Evolutionary conservation across 768 basidiomycete species (phyloP), one percentile per base, ranked within the genome.

Genomic region (Calvatia gigantea): DNA sequence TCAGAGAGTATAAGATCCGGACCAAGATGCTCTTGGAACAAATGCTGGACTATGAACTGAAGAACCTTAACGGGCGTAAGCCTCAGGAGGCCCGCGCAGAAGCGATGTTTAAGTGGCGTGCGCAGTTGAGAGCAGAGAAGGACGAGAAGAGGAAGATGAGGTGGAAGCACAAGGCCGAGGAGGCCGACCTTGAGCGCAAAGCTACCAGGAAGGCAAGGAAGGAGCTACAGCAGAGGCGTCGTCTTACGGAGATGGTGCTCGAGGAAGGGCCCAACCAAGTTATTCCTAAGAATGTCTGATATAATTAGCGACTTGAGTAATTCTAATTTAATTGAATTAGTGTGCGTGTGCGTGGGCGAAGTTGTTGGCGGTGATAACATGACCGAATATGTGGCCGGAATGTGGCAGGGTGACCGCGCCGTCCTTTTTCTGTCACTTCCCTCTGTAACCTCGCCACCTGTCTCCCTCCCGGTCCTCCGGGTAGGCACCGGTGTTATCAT

Each of bases 71-170:
- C 51, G 87, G 86, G 21, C 83, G 88, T 37, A 82, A 77, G 21
- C 69, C 70, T 54, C 75, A 76, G 60, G 85, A 87, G 57, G 88
- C 86, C 2, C 81, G 77, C 41, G 85, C 85, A 9, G 89, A 92
- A 64, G 91, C 87, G 45, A 77, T 78, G 32, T 91, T 82, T 75
- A 89, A 85, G 69, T 92, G 83, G 80, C 76, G 83, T 58, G 75
- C 82, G 64, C 74, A 75, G 59, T 57, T 90, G 54, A 76, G 80
- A 55, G 76, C 79, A 47, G 79, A 87, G 59, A 73, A 79, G 57
- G 80, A 81, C 59, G 81, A 77, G 47, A 78, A 82, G 66, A 76
- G 80, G 71, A 86, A 85, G 74, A 78, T 77, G 60, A 79, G 76
- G 65, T 78, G 78, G 73, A 79, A 78, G 67, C 71, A 76, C 55